phyloP scores from a whole-genome alignment of 208 protist species.

The Trypanosoma scelopori region DNA sequence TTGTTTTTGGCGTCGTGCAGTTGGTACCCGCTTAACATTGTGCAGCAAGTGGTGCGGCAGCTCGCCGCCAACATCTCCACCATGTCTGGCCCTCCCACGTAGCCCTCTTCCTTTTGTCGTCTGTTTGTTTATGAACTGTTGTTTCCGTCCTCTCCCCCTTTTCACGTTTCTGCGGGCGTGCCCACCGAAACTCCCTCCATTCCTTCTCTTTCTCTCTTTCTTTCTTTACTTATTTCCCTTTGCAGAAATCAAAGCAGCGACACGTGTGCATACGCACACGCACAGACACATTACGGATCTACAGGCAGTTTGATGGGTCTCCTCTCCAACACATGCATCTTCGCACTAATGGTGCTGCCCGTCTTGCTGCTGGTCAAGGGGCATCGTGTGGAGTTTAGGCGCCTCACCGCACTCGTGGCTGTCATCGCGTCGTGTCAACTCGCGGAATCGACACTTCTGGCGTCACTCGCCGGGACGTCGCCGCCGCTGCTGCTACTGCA shows the following conservation, averaged over 20 bases:
- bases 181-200: no score
- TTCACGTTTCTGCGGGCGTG: slow-evolving; percentile 10
- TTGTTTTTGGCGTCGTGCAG: slow-evolving; percentile 52
- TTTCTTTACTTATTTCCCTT: slow-evolving; percentile 6
- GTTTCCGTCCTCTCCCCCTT: no score
- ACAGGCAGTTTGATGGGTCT: slow-evolving; percentile 47
- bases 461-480: slow-evolving; percentile 8
- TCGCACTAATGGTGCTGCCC: slow-evolving; percentile 74
- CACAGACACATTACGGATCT: background rate
- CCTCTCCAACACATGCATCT: slow-evolving; percentile 66
- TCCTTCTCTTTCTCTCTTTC: background rate
- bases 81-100: background rate
- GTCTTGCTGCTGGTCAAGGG: slow-evolving; percentile 58
- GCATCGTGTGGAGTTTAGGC: slow-evolving; percentile 50
- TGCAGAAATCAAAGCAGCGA: background rate
- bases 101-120: slow-evolving; percentile 6
- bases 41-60: slow-evolving; percentile 46
- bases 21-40: slow-evolving; percentile 32
- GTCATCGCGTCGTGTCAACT: slow-evolving; percentile 51
- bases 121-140: slow-evolving; percentile 1
- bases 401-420: slow-evolving; percentile 35
- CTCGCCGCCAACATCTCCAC: slow-evolving; percentile 49
- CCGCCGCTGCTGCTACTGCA: slow-evolving; percentile 13
- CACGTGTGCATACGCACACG: slow-evolving; percentile 5
- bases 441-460: slow-evolving; percentile 51